Conservation (phyloP, 306 rosid species). For the Purshia tridentata region DNA sequence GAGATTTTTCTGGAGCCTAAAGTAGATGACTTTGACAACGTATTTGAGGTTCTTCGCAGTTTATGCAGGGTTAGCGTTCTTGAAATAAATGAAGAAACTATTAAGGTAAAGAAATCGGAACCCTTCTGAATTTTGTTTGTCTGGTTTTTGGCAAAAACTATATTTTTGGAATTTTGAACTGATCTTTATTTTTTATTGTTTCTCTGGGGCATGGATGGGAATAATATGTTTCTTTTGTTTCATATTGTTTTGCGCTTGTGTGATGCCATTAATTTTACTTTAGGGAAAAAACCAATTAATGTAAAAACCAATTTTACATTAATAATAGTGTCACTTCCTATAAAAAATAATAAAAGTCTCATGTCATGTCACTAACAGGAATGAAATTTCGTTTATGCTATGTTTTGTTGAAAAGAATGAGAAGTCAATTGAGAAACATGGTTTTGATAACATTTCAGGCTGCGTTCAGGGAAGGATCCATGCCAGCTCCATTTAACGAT, state of each 20-base stretch:
- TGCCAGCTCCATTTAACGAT: not conserved
- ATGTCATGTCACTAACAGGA: not conserved
- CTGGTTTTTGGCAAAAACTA: not conserved
- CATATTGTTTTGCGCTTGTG: not conserved
- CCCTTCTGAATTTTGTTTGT: too few species aligned
- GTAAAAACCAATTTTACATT: too few species aligned
- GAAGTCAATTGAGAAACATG: not conserved
- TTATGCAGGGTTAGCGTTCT: not conserved
- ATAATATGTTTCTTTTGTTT: not conserved
- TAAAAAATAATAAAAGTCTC: too few species aligned
- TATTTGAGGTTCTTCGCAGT: not conserved
- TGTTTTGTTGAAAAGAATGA: not conserved
- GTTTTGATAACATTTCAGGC: not conserved
- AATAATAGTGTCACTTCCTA: too few species aligned
- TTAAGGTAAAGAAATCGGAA: not conserved
- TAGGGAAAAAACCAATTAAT: too few species aligned
- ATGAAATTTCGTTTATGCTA: not conserved
- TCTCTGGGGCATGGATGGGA: not conserved
- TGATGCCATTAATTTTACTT: too few species aligned
- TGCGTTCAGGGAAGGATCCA: not conserved
- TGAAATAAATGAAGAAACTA: not conserved
- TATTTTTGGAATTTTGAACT: not conserved
- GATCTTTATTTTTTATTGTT: not conserved
- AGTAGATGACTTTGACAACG: not conserved
- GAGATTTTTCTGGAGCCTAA: not conserved